phyloP scores from a whole-genome alignment of 192 early-diverging fungal genomes.

The Geranomyces variabilis region DNA sequence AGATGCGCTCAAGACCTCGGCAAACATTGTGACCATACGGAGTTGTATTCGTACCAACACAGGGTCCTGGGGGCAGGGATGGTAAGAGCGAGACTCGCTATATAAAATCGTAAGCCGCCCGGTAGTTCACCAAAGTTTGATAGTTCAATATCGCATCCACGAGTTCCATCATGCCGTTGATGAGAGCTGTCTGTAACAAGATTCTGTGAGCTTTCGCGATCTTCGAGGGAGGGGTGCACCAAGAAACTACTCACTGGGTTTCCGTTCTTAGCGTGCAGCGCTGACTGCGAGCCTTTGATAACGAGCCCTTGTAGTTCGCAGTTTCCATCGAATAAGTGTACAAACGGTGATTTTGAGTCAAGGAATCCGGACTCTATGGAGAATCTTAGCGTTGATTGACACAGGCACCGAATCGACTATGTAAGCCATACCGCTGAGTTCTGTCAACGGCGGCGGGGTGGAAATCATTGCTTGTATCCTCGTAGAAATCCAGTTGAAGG shows the following conservation, averaged over 20 bases:
- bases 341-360: not conserved
- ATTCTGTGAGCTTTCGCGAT: too few species aligned
- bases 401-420: not conserved
- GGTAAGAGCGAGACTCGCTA: too few species aligned
- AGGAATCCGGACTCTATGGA: not conserved
- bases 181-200: not conserved
- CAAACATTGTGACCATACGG: conserved; percentile 33
- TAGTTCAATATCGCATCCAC: conserved; percentile 24
- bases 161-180: conserved; percentile 18
- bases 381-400: not conserved
- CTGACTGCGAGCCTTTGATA: not conserved
- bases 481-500: conserved; percentile 16
- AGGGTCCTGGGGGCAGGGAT: conserved; percentile 21
- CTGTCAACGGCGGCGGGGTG: not conserved
- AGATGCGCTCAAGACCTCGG: conserved; percentile 23
- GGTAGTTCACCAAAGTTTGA: not conserved
- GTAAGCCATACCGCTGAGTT: not conserved
- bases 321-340: conserved; percentile 22
- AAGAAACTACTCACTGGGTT: not conserved
- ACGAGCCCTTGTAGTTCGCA: conserved; percentile 1
- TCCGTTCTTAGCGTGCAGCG: not conserved
- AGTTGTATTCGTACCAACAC: conserved; percentile 25
- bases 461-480: conserved; percentile 9
- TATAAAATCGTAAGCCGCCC: too few species aligned
- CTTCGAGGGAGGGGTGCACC: too few species aligned